A percentile compares a stretch with the other conserved stretches of the same genome.
Evolutionary conservation across 169 alveolate species (phyloP).

Genomic region (Eimeria tenella): DNA sequence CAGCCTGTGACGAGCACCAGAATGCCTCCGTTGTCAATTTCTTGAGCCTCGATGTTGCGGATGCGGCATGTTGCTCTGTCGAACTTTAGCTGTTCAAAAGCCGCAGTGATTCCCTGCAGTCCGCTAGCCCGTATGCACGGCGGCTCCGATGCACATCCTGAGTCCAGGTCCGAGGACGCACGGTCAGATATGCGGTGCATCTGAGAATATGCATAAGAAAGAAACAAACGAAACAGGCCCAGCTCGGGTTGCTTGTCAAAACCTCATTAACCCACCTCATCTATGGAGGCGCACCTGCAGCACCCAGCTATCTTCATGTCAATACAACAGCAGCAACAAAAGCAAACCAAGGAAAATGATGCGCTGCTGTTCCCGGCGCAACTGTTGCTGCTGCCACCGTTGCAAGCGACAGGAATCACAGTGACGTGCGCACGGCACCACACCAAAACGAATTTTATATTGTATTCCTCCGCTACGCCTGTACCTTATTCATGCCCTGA

Average conservation of each 20-base stretch:
- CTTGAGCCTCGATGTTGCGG: constrained; percentile 79
- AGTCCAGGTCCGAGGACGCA: neutral
- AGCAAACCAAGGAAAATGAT: no score
- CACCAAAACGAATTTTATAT: no score
- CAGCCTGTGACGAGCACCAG: constrained; percentile 78
- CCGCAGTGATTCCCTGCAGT: constrained; percentile 17
- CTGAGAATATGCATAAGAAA: neutral
- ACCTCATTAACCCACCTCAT: no score
- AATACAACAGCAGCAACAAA: no score
- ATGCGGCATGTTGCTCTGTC: constrained; percentile 72
- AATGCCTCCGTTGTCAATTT: constrained; percentile 75
- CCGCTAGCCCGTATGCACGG: constrained; percentile 36
- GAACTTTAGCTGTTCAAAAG: constrained; percentile 31
- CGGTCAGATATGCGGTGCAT: constrained; percentile 62
- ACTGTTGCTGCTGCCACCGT: neutral
- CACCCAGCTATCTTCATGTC: no score
- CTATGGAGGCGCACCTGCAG: no score
- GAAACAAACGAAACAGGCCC: neutral
- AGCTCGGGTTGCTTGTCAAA: no score
- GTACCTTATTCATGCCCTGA: no score
- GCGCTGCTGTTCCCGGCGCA: neutral
- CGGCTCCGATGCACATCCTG: neutral
- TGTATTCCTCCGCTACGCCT: no score
- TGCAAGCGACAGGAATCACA: neutral
- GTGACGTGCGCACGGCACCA: neutral